phyloP scores from a whole-genome alignment of 1,284 basidiomycete genomes.

The Neolentinus lepideus region DNA sequence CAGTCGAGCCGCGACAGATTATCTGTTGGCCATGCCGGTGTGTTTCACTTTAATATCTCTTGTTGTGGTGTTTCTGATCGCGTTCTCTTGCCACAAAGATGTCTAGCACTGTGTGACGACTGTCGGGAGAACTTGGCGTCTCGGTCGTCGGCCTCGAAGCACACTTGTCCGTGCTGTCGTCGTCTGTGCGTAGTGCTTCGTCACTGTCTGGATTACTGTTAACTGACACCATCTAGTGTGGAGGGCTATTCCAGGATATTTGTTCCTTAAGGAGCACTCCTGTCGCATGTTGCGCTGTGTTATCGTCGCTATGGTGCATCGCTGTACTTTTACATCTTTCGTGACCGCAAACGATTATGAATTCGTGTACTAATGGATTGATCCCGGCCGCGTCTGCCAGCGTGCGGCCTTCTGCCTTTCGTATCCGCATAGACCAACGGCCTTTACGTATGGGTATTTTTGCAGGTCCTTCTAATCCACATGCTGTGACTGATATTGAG shows the following conservation, averaged over 20 bases:
- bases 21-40: constrained; percentile 79
- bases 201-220: not conserved
- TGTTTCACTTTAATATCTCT: constrained; percentile 18
- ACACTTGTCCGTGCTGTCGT: constrained; percentile 70
- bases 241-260: constrained; percentile 70
- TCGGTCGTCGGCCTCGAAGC: constrained; percentile 54
- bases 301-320: not conserved
- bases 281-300: not conserved
- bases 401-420: no score
- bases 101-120: constrained; percentile 65
- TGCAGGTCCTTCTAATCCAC: no score
- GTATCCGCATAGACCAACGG: no score
- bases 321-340: not conserved
- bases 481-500: no score
- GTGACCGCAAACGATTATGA: no score
- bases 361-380: no score
- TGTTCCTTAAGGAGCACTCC: constrained; percentile 32
- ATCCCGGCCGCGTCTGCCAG: no score
- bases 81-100: constrained; percentile 29
- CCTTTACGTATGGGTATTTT: no score
- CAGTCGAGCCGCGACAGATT: constrained; percentile 58
- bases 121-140: constrained; percentile 65
- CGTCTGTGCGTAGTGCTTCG: constrained; percentile 39
- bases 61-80: not conserved
- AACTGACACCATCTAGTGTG: constrained; percentile 34